Evolutionary conservation across 208 protist genomes (phyloP).

Genomic region (Herpetomonas samuelpessoai): DNA sequence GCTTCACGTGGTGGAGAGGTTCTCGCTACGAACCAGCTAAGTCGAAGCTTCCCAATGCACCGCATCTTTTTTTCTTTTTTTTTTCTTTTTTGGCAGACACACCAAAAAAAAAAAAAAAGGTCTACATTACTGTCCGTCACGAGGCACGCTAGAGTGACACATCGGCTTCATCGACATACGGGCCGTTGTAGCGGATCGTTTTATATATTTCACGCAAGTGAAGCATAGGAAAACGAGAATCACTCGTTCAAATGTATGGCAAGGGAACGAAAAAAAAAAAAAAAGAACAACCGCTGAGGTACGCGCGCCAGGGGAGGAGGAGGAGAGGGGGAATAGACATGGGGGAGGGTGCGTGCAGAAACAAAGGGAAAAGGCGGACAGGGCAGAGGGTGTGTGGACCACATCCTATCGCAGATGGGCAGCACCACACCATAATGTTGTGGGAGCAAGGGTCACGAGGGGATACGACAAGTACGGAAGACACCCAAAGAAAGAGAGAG

Average conservation of each 20-base stretch:
- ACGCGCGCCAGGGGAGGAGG: not conserved
- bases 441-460: too few relatives aligned
- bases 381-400: not conserved
- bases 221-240: not conserved
- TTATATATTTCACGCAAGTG: too few relatives aligned
- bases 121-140: too few relatives aligned
- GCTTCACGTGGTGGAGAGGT: too few relatives aligned
- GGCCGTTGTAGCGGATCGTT: too few relatives aligned
- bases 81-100: conserved; percentile 2
- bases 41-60: conserved; percentile 6
- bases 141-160: too few relatives aligned
- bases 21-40: too few relatives aligned
- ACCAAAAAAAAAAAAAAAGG: too few relatives aligned
- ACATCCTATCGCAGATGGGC: not conserved
- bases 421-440: not conserved
- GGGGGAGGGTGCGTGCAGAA: conserved; percentile 1
- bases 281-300: conserved; percentile 8
- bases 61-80: conserved; percentile 12
- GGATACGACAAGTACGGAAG: too few relatives aligned
- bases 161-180: too few relatives aligned
- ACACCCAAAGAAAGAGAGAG: conserved; percentile 11
- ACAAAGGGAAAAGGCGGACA: conserved; percentile 14
- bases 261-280: conserved; percentile 11
- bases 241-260: conserved; percentile 5
- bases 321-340: conserved; percentile 8